Evolutionary conservation across 352 stramenopile species (phyloP).

Genomic region (Phytophthora sansomeana): DNA sequence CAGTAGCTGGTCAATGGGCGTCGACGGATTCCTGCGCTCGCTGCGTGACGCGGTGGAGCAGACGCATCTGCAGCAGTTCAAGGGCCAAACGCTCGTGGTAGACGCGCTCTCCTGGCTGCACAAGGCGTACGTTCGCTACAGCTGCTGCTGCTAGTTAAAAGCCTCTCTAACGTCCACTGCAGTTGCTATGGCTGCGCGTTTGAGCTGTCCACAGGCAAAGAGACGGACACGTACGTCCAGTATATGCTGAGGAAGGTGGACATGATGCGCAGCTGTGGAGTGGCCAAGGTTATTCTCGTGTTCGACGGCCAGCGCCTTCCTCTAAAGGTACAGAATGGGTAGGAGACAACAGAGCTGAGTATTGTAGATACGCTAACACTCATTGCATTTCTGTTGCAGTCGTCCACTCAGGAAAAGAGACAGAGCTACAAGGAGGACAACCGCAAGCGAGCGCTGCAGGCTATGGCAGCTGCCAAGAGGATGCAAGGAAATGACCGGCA

Average conservation of each 20-base stretch:
- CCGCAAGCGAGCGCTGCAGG: slow-evolving; percentile 54
- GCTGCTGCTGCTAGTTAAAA: background rate
- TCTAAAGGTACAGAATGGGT: slow-evolving; percentile 53
- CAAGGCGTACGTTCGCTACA: slow-evolving; percentile 62
- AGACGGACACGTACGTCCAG: slow-evolving; percentile 69
- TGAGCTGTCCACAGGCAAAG: slow-evolving; percentile 69
- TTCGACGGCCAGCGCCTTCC: slow-evolving; percentile 82
- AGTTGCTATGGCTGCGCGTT: slow-evolving; percentile 85
- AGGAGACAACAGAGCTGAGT: background rate
- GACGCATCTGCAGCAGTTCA: slow-evolving; percentile 62
- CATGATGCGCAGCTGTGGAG: slow-evolving; percentile 58
- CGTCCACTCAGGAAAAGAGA: slow-evolving; percentile 71
- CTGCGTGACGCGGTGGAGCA: slow-evolving; percentile 64
- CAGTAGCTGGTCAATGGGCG: slow-evolving; percentile 44
- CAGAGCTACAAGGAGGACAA: slow-evolving; percentile 67
- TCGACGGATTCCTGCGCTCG: slow-evolving; percentile 72
- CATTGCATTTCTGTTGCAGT: slow-evolving; percentile 33
- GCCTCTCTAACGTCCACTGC: slow-evolving; percentile 9
- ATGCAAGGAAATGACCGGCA: slow-evolving; percentile 57
- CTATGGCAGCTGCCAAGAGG: slow-evolving; percentile 55
- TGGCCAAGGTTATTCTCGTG: slow-evolving; percentile 69
- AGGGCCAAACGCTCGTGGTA: slow-evolving; percentile 64
- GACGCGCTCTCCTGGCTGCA: slow-evolving; percentile 85
- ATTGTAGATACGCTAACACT: background rate
- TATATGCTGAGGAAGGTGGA: slow-evolving; percentile 85